Evolutionary conservation across 106 monocot genomes (phyloP).

Genomic region (Dendrobium nobile): DNA sequence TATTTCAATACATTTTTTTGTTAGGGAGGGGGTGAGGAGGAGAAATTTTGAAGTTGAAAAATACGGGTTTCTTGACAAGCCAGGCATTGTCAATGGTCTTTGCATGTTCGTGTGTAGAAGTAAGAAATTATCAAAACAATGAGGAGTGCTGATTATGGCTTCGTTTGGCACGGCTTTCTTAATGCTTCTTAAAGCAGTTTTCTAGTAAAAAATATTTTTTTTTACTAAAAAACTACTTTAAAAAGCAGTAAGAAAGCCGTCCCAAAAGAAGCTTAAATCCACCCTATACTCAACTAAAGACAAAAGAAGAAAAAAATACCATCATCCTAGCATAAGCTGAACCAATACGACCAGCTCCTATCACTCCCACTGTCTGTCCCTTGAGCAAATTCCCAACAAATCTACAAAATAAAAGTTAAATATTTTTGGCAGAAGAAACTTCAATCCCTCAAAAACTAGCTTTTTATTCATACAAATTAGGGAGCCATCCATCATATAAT

Average conservation of each 20-base stretch:
- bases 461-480: slow-evolving; percentile 55
- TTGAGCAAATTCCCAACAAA: slow-evolving; percentile 97
- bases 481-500: slow-evolving; percentile 96
- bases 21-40: neutral
- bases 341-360: slow-evolving; percentile 97
- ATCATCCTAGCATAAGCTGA: slow-evolving; percentile 99
- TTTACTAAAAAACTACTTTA: too few species aligned
- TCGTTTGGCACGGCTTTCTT: too few species aligned
- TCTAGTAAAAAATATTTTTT: too few species aligned
- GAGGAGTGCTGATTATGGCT: too few species aligned
- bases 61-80: neutral
- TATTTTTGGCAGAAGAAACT: neutral
- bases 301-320: slow-evolving; percentile 26
- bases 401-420: slow-evolving; percentile 23
- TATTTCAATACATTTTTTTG: neutral
- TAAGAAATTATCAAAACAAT: neutral
- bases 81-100: too few species aligned
- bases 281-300: neutral
- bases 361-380: slow-evolving; percentile 96
- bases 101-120: neutral
- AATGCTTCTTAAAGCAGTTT: too few species aligned
- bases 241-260: too few species aligned
- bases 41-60: neutral
- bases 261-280: neutral
- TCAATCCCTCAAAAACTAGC: neutral